A percentile compares a stretch with the other conserved stretches of the same genome.
These are phyloP conservation scores for Cladosporium sp. DNA, from an alignment of 2,329 filamentous ascomycete species.

Conservation along the genomic window DNA sequence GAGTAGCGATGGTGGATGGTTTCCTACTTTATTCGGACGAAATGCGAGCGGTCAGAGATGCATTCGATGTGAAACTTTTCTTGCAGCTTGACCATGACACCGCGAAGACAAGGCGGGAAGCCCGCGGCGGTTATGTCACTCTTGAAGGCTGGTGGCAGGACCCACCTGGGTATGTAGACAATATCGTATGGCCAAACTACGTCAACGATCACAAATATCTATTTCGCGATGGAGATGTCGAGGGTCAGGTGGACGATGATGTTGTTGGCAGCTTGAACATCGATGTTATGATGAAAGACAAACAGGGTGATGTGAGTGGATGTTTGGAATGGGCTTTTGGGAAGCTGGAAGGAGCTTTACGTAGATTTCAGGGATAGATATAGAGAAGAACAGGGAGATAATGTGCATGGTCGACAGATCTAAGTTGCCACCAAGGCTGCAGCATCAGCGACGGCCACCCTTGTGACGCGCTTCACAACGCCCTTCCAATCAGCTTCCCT, in stretches of 20 bases:
- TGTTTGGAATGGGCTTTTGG: conserved; percentile 36
- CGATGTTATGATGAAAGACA: conserved; percentile 25
- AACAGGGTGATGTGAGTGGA: conserved; percentile 30
- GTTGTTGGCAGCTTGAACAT: conserved; percentile 31
- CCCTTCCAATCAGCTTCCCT: conserved; percentile 81
- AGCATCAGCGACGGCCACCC: conserved; percentile 69
- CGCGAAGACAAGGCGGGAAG: conserved; percentile 62
- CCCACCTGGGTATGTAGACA: conserved; percentile 88
- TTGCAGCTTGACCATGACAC: conserved; percentile 62
- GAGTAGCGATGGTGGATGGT: conserved; percentile 74
- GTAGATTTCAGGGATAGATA: too few species aligned
- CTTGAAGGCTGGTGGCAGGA: conserved; percentile 88
- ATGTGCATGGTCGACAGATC: too few species aligned
- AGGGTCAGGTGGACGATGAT: conserved; percentile 48
- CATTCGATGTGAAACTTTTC: conserved; percentile 74
- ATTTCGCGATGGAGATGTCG: conserved; percentile 64
- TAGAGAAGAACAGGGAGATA: background rate
- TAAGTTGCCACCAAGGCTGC: conserved; percentile 18
- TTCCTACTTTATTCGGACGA: conserved; percentile 74
- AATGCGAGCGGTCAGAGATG: conserved; percentile 47
- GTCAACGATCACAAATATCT: conserved; percentile 75
- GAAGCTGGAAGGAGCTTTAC: conserved; percentile 5
- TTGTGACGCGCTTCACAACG: conserved; percentile 80
- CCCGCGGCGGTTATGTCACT: conserved; percentile 71
- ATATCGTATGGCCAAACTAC: conserved; percentile 95